Conservation (phyloP, 148 eudicot species). For the Fallopia convolvulus region DNA sequence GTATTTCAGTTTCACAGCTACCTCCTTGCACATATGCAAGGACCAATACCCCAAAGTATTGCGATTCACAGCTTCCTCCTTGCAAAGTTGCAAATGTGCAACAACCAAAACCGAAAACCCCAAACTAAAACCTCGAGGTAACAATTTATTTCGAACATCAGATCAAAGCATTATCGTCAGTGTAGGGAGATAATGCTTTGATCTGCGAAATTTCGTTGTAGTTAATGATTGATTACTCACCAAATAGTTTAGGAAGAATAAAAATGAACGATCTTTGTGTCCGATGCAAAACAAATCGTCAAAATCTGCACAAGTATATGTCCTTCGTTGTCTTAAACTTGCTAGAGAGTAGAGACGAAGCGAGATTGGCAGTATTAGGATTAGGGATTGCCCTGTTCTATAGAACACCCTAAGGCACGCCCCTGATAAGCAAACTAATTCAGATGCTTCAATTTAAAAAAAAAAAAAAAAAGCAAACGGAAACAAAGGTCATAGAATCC, state of each 20-base stretch:
- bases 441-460: not conserved
- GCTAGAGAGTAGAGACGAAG: not conserved
- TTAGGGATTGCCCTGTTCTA: too few relatives aligned
- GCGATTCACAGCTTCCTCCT: not conserved
- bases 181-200: not conserved
- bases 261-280: not conserved
- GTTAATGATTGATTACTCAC: constrained; percentile 1
- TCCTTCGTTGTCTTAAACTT: not conserved
- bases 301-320: not conserved
- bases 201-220: not conserved
- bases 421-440: not conserved
- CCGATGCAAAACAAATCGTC: not conserved
- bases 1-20: not conserved
- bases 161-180: not conserved
- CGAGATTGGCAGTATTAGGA: not conserved
- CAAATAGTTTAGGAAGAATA: not conserved
- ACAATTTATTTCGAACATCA: not conserved
- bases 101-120: not conserved
- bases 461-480: not conserved
- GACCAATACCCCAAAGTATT: not conserved
- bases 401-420: too few relatives aligned
- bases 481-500: not conserved
- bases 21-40: not conserved
- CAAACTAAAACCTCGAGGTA: too few relatives aligned
- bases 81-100: not conserved